A percentile compares a stretch with the other conserved stretches of the same genome.
Evolutionary conservation across 805 yeast species (phyloP).

Genomic region (Priceomyces carsonii): DNA sequence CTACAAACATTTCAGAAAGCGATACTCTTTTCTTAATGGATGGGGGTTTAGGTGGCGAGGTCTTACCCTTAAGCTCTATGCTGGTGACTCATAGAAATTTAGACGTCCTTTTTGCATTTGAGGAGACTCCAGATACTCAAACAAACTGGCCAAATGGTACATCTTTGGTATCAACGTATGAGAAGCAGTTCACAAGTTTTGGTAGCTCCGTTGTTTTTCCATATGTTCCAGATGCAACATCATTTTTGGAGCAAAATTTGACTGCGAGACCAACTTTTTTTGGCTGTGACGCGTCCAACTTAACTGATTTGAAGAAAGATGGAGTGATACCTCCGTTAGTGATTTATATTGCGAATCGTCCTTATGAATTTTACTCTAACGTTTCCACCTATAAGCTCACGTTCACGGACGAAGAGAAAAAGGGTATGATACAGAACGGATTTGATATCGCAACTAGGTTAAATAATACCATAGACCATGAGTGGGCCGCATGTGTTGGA

Average conservation of each 20-base stretch:
- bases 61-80: constrained; percentile 33
- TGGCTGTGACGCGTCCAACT: constrained; percentile 40
- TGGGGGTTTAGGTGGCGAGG: constrained; percentile 42
- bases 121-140: constrained; percentile 27
- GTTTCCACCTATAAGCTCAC: constrained; percentile 33
- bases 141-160: constrained; percentile 37
- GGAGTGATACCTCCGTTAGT: constrained; percentile 40
- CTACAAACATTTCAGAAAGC: constrained; percentile 24
- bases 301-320: constrained; percentile 36
- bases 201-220: constrained; percentile 36
- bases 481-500: constrained; percentile 40
- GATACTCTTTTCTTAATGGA: constrained; percentile 38
- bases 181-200: constrained; percentile 33
- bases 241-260: constrained; percentile 33
- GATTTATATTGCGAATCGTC: constrained; percentile 40
- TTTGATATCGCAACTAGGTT: constrained; percentile 32
- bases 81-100: constrained; percentile 33
- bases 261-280: constrained; percentile 43
- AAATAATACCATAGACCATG: constrained; percentile 36
- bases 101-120: constrained; percentile 40
- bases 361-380: constrained; percentile 33
- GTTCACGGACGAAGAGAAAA: constrained; percentile 36
- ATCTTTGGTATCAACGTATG: constrained; percentile 31
- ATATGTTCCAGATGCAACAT: constrained; percentile 34
- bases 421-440: constrained; percentile 38